Conservation (phyloP, 495 filamentous ascomycete genomes). For the Podospora conica region DNA sequence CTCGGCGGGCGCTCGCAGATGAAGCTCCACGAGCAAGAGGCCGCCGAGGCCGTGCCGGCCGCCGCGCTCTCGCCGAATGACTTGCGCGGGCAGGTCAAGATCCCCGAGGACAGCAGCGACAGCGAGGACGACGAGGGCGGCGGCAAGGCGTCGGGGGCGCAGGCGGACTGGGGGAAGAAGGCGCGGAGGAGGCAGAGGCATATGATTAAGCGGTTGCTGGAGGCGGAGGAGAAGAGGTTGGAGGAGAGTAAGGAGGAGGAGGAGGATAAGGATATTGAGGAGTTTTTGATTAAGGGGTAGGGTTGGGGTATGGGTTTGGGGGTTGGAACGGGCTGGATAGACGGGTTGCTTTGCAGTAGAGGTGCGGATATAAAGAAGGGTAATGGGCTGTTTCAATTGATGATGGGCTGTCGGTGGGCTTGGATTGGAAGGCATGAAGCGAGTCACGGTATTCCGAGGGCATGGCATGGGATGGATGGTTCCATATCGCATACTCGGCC, state of each 20-base stretch:
- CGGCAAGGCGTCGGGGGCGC: constrained; percentile 17
- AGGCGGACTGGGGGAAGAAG: constrained; percentile 50
- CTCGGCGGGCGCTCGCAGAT: constrained; percentile 39
- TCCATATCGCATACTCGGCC: too few relatives aligned
- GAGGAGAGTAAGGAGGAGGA: constrained; percentile 46
- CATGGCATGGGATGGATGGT: too few relatives aligned
- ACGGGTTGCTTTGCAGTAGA: not conserved
- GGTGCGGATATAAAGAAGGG: not conserved
- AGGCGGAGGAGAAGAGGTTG: constrained; percentile 44
- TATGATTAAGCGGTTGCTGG: constrained; percentile 50
- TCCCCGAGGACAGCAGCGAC: constrained; percentile 51
- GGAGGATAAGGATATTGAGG: constrained; percentile 64
- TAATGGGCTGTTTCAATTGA: too few relatives aligned
- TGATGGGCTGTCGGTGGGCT: too few relatives aligned
- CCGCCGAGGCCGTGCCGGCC: constrained; percentile 20
- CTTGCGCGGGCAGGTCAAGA: constrained; percentile 44
- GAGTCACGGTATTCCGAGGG: too few relatives aligned
- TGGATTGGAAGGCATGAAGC: too few relatives aligned
- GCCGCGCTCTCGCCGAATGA: constrained; percentile 45
- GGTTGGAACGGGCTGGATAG: not conserved
- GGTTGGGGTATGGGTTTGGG: not conserved
- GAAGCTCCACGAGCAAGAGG: constrained; percentile 40
- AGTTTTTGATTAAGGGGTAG: constrained; percentile 55
- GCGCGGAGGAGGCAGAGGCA: constrained; percentile 57
- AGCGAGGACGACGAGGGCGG: constrained; percentile 37